phyloP scores from a whole-genome alignment of 2,329 filamentous ascomycete species.

The Arthroderma sp. region DNA sequence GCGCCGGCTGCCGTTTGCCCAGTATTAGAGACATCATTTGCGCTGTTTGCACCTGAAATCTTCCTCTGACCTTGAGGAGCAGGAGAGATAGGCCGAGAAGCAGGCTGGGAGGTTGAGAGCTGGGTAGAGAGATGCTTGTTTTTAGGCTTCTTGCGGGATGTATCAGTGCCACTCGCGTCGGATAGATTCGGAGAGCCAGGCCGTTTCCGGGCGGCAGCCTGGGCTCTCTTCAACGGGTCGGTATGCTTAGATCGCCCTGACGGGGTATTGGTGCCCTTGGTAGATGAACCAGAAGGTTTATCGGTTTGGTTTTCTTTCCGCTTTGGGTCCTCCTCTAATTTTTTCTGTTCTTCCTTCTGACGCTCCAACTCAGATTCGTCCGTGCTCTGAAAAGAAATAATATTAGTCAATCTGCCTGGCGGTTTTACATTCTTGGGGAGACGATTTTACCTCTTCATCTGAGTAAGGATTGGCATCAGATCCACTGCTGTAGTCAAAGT shows the following conservation, averaged over 20 bases:
- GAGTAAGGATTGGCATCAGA: constrained; percentile 47
- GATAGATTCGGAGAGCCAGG: constrained; percentile 76
- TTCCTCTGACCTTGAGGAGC: constrained; percentile 27
- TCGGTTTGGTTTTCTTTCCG: constrained; percentile 40
- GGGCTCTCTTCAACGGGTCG: constrained; percentile 40
- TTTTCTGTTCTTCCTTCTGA: constrained; percentile 47
- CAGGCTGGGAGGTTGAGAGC: constrained; percentile 13
- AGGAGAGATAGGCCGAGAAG: constrained; percentile 37
- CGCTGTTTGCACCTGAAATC: constrained; percentile 3
- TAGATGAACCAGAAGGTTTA: constrained; percentile 41
- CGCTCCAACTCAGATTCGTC: constrained; percentile 55
- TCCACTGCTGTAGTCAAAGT: constrained; percentile 72
- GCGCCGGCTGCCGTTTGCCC: constrained; percentile 34
- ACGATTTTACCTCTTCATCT: constrained; percentile 32
- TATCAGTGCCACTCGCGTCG: constrained; percentile 86
- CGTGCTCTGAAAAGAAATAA: constrained; percentile 39
- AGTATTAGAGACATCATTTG: constrained; percentile 5
- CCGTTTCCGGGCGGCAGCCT: constrained; percentile 56
- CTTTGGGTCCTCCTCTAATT: constrained; percentile 47
- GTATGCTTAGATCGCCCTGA: constrained; percentile 45
- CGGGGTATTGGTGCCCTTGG: constrained; percentile 60
- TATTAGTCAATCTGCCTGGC: constrained; percentile 7
- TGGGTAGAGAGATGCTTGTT: constrained; percentile 46
- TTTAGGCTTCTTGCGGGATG: constrained; percentile 64
- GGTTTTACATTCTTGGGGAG: background rate